Evolutionary conservation across 2,329 filamentous ascomycete species (phyloP), one percentile per base, ranked within the genome.

Genomic region (Mariannaea elegans): DNA sequence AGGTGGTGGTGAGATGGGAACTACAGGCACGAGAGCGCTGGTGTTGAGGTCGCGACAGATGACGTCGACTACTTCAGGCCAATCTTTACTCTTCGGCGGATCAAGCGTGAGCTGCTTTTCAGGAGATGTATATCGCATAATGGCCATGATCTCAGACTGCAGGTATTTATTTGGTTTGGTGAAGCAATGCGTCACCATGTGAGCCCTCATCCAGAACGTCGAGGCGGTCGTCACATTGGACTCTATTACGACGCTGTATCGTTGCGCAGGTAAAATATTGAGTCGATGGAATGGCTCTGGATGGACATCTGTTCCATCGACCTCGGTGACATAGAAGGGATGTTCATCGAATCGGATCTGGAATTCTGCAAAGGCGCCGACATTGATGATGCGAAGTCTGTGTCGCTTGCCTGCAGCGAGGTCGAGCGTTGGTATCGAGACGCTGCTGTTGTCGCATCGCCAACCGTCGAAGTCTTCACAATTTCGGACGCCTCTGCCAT

Each of bases 301-400:
- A 57, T 87, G 81, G 1, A 91, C 84, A 32, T 86, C 84, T 2
- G 88, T 86, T 14, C 90, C 90, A 68, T 93, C 90, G 0, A 90
- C 87, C 71, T 92, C 90, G 9, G 90, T 86, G 44, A 93, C 77
- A 31, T 78, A 79, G 72, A 90, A 87, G 1, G 78, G 72, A 65
- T 92, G 90, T 48, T 86, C 84, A 64, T 93, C 90, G 44, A 92
- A 80, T 70, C 86, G 87, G 24, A 93, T 82, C 69, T 92, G 89
- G 62, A 92, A 90, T 70, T 87, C 87, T 2, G 89, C 88, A 69
- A 91, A 91, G 0, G 87, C 88, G 10, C 87, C 90, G 8, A 89
- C 84, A 62, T 93, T 92, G 63, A 91, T 80, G 64, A 93, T 81
- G 13, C 90, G 85, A 47, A 93, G 76, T 41, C 88, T 83, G 65